phyloP scores from a whole-genome alignment of 306 rosid species.

The Medicago truncatula region DNA sequence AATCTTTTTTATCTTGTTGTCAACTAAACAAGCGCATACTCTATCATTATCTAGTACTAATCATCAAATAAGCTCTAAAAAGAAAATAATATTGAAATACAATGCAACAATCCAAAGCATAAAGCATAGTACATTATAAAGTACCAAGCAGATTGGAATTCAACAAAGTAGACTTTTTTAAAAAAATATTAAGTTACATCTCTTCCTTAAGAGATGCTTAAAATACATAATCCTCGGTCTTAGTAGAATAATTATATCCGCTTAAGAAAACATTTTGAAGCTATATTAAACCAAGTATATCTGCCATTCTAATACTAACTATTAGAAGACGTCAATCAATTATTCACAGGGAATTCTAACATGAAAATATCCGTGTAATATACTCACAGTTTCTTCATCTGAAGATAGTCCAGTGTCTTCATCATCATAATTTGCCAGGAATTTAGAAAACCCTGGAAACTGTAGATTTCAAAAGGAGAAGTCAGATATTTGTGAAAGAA shows the following conservation, averaged over 20 bases:
- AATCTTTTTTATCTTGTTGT: background rate
- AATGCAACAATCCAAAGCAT: background rate
- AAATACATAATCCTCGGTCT: background rate
- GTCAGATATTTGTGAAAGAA: constrained; percentile 38
- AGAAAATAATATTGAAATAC: background rate
- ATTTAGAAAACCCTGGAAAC: constrained; percentile 73
- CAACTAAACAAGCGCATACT: background rate
- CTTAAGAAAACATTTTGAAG: constrained; percentile 12
- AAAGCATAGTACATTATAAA: too few species aligned
- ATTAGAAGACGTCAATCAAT: constrained; percentile 17
- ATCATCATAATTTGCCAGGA: constrained; percentile 57
- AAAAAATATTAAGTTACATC: background rate
- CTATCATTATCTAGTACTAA: background rate
- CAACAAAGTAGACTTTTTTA: background rate
- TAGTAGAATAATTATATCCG: background rate
- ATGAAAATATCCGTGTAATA: constrained; percentile 18
- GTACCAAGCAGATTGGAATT: background rate
- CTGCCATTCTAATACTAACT: background rate
- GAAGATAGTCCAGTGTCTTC: constrained; percentile 40
- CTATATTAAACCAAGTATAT: background rate
- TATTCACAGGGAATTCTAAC: constrained; percentile 21
- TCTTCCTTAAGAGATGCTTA: background rate
- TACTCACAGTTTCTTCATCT: constrained; percentile 70
- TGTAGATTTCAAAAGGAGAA: constrained; percentile 48
- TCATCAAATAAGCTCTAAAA: background rate